Evolutionary conservation across 1,139 yeast genomes (phyloP).

Genomic region (Suhomyces choctaworum): DNA sequence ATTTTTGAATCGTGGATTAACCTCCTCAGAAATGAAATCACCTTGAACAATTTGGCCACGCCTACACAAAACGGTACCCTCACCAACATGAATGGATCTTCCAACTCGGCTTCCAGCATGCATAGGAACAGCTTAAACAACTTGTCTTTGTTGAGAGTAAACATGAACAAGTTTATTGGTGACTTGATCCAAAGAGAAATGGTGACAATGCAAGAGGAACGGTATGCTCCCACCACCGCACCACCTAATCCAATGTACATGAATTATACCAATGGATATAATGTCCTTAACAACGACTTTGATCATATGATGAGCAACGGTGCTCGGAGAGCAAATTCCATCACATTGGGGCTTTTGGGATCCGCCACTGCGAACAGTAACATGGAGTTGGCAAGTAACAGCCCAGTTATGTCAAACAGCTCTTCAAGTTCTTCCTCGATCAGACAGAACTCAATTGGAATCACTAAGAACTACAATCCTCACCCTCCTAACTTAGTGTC

Average conservation of each 20-base stretch:
- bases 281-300: conserved; percentile 11
- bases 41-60: conserved; percentile 6
- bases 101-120: conserved; percentile 5
- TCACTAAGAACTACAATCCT: conserved; percentile 7
- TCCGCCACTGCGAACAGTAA: conserved; percentile 3
- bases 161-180: conserved; percentile 19
- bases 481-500: conserved; percentile 5
- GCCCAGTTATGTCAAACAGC: conserved; percentile 9
- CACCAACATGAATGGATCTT: not conserved
- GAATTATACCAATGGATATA: conserved; percentile 13
- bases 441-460: conserved; percentile 5
- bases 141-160: conserved; percentile 18
- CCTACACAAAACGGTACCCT: not conserved
- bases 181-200: conserved; percentile 19
- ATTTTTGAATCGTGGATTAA: conserved; percentile 31
- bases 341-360: conserved; percentile 15
- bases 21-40: conserved; percentile 17
- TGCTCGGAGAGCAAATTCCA: conserved; percentile 15
- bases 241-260: conserved; percentile 9
- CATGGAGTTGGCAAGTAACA: conserved; percentile 4
- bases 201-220: conserved; percentile 11
- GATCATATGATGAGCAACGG: conserved; percentile 11
- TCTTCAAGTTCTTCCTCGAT: conserved; percentile 8
- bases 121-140: conserved; percentile 16
- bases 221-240: conserved; percentile 5